Percentiles rank a stretch among this genome's conserved stretches.
These are phyloP conservation scores for Litsea cubeba DNA, from an alignment of 164 flowering plant species.

Conservation along the genomic window DNA sequence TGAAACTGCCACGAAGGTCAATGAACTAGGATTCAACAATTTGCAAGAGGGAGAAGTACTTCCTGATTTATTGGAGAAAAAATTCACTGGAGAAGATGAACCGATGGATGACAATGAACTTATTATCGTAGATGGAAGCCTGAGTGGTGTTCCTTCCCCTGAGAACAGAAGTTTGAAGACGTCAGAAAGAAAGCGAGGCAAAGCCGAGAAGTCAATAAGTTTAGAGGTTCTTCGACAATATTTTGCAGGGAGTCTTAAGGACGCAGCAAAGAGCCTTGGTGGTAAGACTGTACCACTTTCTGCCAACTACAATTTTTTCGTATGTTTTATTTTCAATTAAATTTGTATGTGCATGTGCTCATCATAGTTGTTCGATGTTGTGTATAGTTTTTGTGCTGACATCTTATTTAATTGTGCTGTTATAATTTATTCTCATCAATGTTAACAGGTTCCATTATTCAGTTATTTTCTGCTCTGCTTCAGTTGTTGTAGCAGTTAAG, in stretches of 20 bases:
- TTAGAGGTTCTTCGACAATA: conserved; percentile 89
- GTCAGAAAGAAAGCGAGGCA: conserved; percentile 64
- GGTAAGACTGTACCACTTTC: conserved; percentile 37
- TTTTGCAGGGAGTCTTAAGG: conserved; percentile 95
- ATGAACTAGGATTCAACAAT: conserved; percentile 16
- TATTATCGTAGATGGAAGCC: conserved; percentile 19
- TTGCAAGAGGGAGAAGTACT: conserved; percentile 22
- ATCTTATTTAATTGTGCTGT: too few species aligned
- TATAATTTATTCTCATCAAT: too few species aligned
- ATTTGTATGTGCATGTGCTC: too few species aligned
- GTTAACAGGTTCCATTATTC: too few species aligned
- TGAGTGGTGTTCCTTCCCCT: conserved; percentile 15
- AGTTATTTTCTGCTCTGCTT: too few species aligned
- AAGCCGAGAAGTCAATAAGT: conserved; percentile 83
- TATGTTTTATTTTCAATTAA: too few species aligned
- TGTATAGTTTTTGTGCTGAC: too few species aligned
- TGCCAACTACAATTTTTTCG: not conserved
- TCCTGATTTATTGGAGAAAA: conserved; percentile 22
- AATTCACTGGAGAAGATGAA: conserved; percentile 18
- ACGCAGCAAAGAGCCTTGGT: conserved; percentile 96
- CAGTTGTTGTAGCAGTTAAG: too few species aligned
- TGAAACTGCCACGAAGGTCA: conserved; percentile 20
- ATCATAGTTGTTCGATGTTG: too few species aligned
- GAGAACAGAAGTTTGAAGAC: conserved; percentile 32
- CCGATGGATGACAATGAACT: conserved; percentile 16